A percentile compares a stretch with the other conserved stretches of the same genome.
phyloP scores from a whole-genome alignment of 352 stramenopile genomes.

The Sclerospora graminicola region DNA sequence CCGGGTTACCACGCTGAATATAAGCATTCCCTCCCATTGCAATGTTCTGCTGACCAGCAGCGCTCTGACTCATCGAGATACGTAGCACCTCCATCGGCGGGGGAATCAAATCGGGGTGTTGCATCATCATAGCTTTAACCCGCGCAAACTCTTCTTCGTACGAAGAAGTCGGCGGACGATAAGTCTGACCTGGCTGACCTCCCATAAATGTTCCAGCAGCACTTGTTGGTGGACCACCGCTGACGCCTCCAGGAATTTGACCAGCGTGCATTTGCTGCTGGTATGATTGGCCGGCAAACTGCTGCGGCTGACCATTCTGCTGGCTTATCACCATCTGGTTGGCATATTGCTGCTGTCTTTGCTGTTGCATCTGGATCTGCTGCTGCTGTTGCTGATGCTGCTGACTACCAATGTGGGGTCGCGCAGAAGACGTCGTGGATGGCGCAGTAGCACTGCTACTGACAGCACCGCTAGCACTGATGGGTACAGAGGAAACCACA shows the following conservation, averaged over 20 bases:
- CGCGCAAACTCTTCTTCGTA: slow-evolving; percentile 84
- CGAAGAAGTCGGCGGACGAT: slow-evolving; percentile 46
- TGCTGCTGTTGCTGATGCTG: slow-evolving; percentile 27
- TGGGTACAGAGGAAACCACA: slow-evolving; percentile 3
- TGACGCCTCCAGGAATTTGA: slow-evolving; percentile 27
- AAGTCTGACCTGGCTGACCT: slow-evolving; percentile 32
- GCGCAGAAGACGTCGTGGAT: slow-evolving; percentile 46
- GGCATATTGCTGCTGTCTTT: slow-evolving; percentile 45
- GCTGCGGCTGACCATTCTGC: slow-evolving; percentile 25
- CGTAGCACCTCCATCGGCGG: slow-evolving; percentile 81
- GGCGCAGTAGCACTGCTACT: slow-evolving; percentile 17
- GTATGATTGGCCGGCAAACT: slow-evolving; percentile 32
- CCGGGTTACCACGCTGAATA: slow-evolving; percentile 50
- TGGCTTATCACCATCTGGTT: slow-evolving; percentile 73
- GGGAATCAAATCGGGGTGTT: slow-evolving; percentile 78
- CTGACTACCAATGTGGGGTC: slow-evolving; percentile 58
- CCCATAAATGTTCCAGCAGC: slow-evolving; percentile 56
- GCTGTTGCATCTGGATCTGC: slow-evolving; percentile 33
- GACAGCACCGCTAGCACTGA: slow-evolving; percentile 2
- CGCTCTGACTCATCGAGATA: slow-evolving; percentile 72
- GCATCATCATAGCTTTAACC: slow-evolving; percentile 85
- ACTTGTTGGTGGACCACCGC: slow-evolving; percentile 18
- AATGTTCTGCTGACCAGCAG: slow-evolving; percentile 42
- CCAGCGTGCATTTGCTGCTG: slow-evolving; percentile 42
- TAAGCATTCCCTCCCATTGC: slow-evolving; percentile 46